Evolutionary conservation across 2,329 filamentous ascomycete species (phyloP), one percentile per base, ranked within the genome.

Genomic region (Fusarium citri): DNA sequence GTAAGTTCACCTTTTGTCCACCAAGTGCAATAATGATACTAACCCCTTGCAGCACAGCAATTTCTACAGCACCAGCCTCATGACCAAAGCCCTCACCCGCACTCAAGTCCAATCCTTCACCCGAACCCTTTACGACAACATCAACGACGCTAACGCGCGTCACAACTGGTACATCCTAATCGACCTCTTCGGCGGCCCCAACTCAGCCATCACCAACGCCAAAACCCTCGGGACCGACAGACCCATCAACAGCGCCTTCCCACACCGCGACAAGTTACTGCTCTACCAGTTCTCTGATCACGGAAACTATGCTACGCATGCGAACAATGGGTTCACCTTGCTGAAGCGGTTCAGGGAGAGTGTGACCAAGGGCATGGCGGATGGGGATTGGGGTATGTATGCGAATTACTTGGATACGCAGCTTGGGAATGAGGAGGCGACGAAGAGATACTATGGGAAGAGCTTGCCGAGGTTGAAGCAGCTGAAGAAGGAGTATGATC

Each of bases 251-350:
- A 79, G 80, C 2, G 77, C 82, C 4, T 84, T 81, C 68, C 73
- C 77, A 0, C 81, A 83, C 68, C 81, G 80, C 26, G 78, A 82
- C 55, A 81, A 83, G 72, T 80, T 87, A 20, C 80, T 86, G 3
- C 81, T 88, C 4, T 85, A 83, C 51, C 84, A 88, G 72, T 81
- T 86, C 56, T 81, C 82, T 22, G 84, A 87, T 68, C 74, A 80
- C 1, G 77, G 76, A 2, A 63, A 64, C 43, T 49, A 64, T n/a
- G 71, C 65, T 1, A 26, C 20, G 3, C 81, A 80, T 50, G 80
- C 80, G 0, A 55, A 70, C 6, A 74, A 76, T 14, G 81, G 81
- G 0, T 80, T 80, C 48, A 50, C 69, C 4, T 71, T 79, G 12
- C 68, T 83, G 25, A 69, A 78, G 45, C 71, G 74, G 25, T 82